phyloP scores from a whole-genome alignment of 768 basidiomycete species.

The Lactifluus rugatus region DNA sequence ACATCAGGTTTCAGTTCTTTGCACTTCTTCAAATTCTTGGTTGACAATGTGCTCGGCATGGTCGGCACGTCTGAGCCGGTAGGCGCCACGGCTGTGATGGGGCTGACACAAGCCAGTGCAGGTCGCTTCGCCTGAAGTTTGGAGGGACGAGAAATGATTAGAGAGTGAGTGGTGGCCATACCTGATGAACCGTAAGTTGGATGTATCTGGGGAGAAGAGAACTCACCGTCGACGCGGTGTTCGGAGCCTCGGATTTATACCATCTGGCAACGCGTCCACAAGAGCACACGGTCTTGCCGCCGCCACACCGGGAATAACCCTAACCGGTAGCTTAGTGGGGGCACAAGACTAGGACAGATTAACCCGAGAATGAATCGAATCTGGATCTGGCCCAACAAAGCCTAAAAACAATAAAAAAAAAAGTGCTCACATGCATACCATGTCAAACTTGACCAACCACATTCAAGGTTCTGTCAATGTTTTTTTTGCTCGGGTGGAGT shows the following conservation, averaged over 20 bases:
- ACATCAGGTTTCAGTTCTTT: constrained; percentile 11
- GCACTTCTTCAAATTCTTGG: constrained; percentile 6
- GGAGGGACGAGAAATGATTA: constrained; percentile 16
- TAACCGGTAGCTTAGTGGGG: not conserved
- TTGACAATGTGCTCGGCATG: not conserved
- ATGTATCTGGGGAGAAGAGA: not conserved
- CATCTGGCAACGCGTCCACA: constrained; percentile 11
- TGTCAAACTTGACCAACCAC: not conserved
- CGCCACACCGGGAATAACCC: constrained; percentile 7
- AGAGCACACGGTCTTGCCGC: constrained; percentile 8
- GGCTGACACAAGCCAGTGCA: constrained; percentile 7
- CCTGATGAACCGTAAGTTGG: constrained; percentile 11
- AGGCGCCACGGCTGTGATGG: constrained; percentile 5
- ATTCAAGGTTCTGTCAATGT: not conserved
- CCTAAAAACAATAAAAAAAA: constrained; percentile 1
- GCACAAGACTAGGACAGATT: not conserved
- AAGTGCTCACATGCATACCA: not conserved
- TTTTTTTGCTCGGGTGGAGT: not conserved
- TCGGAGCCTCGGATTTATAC: constrained; percentile 11
- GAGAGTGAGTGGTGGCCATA: constrained; percentile 2
- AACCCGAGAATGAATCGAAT: constrained; percentile 5
- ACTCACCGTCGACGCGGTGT: not conserved
- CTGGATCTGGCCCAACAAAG: not conserved
- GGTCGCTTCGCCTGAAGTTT: constrained; percentile 13
- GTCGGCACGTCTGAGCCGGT: not conserved